Percentiles rank a stretch among this genome's conserved stretches.
These are phyloP conservation scores for Arthrobotrys iridis DNA, from an alignment of 2,329 filamentous ascomycete species.

Conservation along the genomic window DNA sequence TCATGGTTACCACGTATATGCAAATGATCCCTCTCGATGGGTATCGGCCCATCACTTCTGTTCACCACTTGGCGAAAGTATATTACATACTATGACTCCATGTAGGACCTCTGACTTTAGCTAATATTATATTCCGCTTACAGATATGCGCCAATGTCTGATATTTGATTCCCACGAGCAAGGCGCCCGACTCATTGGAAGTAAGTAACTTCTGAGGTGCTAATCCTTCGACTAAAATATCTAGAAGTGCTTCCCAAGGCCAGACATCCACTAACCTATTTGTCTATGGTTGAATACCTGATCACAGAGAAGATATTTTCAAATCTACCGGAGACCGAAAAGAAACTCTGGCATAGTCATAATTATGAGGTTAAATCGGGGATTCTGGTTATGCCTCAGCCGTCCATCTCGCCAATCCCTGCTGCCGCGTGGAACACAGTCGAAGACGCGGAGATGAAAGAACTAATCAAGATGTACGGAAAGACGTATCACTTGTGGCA, in stretches of 20 bases:
- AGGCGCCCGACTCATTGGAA: slow-evolving; percentile 78
- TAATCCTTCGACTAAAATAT: too few relatives aligned
- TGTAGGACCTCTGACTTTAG: not conserved
- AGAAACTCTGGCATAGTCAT: slow-evolving; percentile 81
- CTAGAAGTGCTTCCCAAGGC: too few relatives aligned
- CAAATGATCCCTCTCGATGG: slow-evolving; percentile 72
- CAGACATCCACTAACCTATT: not conserved
- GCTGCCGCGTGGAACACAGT: slow-evolving; percentile 72
- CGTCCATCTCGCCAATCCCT: slow-evolving; percentile 57
- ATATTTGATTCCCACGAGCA: slow-evolving; percentile 78
- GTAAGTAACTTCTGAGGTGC: slow-evolving; percentile 5
- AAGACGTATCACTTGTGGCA: slow-evolving; percentile 91
- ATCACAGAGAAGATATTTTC: slow-evolving; percentile 75
- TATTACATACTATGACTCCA: not conserved
- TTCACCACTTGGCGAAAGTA: slow-evolving; percentile 71
- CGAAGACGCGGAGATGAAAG: slow-evolving; percentile 81
- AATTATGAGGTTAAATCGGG: slow-evolving; percentile 79
- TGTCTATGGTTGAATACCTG: slow-evolving; percentile 78
- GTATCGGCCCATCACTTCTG: slow-evolving; percentile 90
- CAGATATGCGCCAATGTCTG: slow-evolving; percentile 83
- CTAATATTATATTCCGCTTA: not conserved
- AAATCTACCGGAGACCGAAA: slow-evolving; percentile 73
- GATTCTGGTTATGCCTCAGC: slow-evolving; percentile 80
- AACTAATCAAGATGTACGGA: slow-evolving; percentile 78
- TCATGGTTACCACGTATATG: slow-evolving; percentile 87